Base-by-base conservation (phyloP, 108 stramenopile species). In the Cyclotella choctawhatcheeana region DNA sequence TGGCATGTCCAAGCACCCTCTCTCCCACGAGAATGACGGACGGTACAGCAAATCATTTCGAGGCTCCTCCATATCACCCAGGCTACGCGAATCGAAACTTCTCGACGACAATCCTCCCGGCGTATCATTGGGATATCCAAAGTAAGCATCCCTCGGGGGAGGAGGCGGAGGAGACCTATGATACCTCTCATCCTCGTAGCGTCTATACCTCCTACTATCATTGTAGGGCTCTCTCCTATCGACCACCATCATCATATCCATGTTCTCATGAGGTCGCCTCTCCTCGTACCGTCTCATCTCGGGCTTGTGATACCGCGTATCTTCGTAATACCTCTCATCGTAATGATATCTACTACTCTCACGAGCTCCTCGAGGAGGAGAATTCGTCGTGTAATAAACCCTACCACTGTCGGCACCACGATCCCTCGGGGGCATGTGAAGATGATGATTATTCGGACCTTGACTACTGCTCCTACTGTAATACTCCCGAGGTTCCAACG, bases 1-100 rank as follows among this genome's bases (percentile, higher is more conserved):
- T 12, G 74, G 65, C 51, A 62, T 35, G 29, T 76, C 65, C 51
- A 76, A 54, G n/a, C n/a, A n/a, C 40, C 65, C 65, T 16, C 58
- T 35, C 44, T 76, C 74, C 74, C 74, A 76, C 6, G 74, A 76
- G 40, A 76, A 76, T 7, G 66, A 68, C 8, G 74, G 67, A 21
- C 74, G 67, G 30, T 67, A 76, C 8, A 67, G 4, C 31, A 76
- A 33, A 30, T 45, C 31, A 31, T 44, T 44, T 59, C 48, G 35
- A 14, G 74, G 65, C 4, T 76, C 74, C 0, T 76, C 74, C 33
- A 76, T 44, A 32, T 76, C 74, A 13, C 66, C 74, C 58, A 76
- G 32, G 27, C 67, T 68, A 3, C 74, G 56, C 8, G 67, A 76
- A 22, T 68, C 67, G 40, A 63, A 63, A 47, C 67, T 68, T 21